Evolutionary conservation across 805 yeast genomes (phyloP).

Genomic region (Hanseniaspora meyeri): DNA sequence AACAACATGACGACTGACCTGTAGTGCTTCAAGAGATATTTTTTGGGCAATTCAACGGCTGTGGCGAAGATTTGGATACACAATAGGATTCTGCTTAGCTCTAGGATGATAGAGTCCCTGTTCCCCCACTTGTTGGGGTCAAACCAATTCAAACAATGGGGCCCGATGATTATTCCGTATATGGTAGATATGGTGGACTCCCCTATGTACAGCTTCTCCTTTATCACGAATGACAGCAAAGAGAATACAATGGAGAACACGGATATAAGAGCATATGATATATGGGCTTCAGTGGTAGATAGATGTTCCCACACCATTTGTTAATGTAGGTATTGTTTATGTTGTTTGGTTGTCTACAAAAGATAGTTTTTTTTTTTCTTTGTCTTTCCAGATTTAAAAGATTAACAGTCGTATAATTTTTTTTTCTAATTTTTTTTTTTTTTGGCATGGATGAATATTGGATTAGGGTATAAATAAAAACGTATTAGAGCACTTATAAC

Average conservation of each 20-base stretch:
- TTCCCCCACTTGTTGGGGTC: conserved; percentile 66
- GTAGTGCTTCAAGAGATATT: conserved; percentile 80
- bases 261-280: conserved; percentile 80
- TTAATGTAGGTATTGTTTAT: not conserved
- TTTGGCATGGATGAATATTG: too few relatives aligned
- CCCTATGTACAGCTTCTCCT: conserved; percentile 75
- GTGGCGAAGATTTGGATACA: conserved; percentile 87
- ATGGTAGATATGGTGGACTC: conserved; percentile 84
- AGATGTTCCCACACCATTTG: conserved; percentile 27
- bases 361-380: too few relatives aligned
- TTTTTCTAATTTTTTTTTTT: too few relatives aligned
- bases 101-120: conserved; percentile 68
- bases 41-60: conserved; percentile 84
- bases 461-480: too few relatives aligned
- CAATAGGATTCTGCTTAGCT: conserved; percentile 67
- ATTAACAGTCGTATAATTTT: too few relatives aligned
- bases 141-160: conserved; percentile 75
- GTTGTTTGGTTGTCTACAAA: too few relatives aligned
- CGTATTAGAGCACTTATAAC: too few relatives aligned
- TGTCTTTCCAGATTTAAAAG: too few relatives aligned
- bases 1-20: conserved; percentile 58
- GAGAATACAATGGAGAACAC: conserved; percentile 72
- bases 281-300: conserved; percentile 50
- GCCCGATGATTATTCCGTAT: conserved; percentile 79
- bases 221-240: conserved; percentile 64